A percentile compares a stretch with the other conserved stretches of the same genome.
These are phyloP conservation scores for Syzygium grande DNA, from an alignment of 345 rosid species.

Conservation along the genomic window DNA sequence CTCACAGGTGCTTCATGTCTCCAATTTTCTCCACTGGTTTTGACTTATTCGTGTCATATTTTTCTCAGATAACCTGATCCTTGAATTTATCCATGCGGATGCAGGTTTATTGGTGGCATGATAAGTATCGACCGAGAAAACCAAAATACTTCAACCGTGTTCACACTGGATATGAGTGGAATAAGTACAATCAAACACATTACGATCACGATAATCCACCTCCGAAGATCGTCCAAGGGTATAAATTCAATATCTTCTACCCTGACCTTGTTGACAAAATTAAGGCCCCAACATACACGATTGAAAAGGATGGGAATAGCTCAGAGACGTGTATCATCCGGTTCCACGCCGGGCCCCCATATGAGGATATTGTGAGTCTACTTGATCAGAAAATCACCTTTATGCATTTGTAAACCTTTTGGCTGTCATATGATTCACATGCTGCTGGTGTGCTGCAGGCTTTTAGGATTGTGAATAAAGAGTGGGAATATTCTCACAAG, in stretches of 20 bases:
- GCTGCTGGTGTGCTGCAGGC: conserved; percentile 44
- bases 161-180: conserved; percentile 99
- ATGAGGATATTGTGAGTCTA: conserved; percentile 78
- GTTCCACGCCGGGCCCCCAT: conserved; percentile 95
- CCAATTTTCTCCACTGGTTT: background rate
- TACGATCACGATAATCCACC: conserved; percentile 98
- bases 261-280: conserved; percentile 88
- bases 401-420: background rate
- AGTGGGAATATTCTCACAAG: conserved; percentile 98
- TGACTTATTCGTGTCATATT: too few relatives aligned
- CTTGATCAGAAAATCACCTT: background rate
- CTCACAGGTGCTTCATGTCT: conserved; percentile 49
- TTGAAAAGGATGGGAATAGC: conserved; percentile 77
- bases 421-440: background rate
- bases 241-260: conserved; percentile 90
- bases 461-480: conserved; percentile 82
- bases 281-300: conserved; percentile 70
- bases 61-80: background rate
- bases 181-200: conserved; percentile 88
- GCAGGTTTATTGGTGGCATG: conserved; percentile 99
- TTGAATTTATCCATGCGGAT: background rate
- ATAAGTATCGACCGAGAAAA: conserved; percentile 90
- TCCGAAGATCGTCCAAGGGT: conserved; percentile 90
- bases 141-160: conserved; percentile 94
- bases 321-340: conserved; percentile 80